Conservation (phyloP, 176 grass and related monocot species). For the Dendrocalamus sinicus region DNA sequence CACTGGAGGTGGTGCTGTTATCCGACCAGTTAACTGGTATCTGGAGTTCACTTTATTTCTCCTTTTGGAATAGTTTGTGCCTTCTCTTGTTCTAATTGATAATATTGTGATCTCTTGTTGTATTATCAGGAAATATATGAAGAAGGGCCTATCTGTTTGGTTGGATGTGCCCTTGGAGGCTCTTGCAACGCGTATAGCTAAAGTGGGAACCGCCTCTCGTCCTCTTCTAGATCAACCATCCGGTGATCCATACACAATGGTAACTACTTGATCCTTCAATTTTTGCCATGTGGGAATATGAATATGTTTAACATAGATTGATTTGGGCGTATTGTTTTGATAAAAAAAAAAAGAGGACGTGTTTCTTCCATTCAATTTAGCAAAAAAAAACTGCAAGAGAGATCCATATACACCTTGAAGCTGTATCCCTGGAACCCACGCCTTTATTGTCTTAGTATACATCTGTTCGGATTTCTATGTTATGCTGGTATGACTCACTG, state of each 20-base stretch:
- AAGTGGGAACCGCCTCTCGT: constrained; percentile 92
- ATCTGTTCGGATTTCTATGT: background rate
- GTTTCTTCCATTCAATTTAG: background rate
- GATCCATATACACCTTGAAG: background rate
- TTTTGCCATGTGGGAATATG: background rate
- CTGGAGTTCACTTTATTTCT: background rate
- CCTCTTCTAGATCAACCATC: constrained; percentile 94
- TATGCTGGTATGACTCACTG: constrained; percentile 12
- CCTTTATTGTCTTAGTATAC: constrained; percentile 7
- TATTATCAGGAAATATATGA: constrained; percentile 90
- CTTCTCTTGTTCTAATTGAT: constrained; percentile 11
- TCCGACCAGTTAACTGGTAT: constrained; percentile 97
- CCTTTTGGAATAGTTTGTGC: background rate
- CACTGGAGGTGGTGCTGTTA: constrained; percentile 93
- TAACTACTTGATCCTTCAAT: constrained; percentile 39
- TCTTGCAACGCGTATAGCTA: constrained; percentile 88
- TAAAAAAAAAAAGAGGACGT: background rate
- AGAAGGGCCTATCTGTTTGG: constrained; percentile 87
- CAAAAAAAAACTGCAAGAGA: constrained; percentile 11
- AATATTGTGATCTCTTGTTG: constrained; percentile 12
- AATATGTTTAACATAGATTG: background rate
- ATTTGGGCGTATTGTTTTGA: background rate
- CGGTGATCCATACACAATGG: constrained; percentile 94
- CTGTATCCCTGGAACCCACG: background rate
- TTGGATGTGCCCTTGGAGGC: constrained; percentile 96